Evolutionary conservation across 2,329 filamentous ascomycete species (phyloP), one percentile per base, ranked within the genome.

Genomic region (Phaeosphaeriaceae sp.): DNA sequence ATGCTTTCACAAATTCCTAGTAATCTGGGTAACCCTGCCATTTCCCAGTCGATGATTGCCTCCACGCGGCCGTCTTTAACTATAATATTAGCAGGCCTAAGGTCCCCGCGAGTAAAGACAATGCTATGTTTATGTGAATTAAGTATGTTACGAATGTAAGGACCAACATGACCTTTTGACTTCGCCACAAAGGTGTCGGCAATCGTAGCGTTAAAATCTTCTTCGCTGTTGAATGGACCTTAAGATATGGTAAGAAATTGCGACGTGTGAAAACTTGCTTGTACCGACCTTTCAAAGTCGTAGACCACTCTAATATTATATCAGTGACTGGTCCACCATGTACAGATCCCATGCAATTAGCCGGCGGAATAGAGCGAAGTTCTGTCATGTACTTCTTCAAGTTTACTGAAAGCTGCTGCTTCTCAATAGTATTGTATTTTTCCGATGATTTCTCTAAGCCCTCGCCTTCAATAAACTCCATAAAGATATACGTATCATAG

Each of bases 101-200:
- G 44, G 34, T 64, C 61, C 3, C 57, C 61, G 50, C 64, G 62
- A 18, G 61, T 63, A 38, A 66, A 74, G 21, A 61, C 50, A 16
- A 64, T 65, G 34, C 18, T 42, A 45, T 64, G 52, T 42, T 53
- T 53, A 40, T 58, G 52, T 42, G 44, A 15, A 44, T 56, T 33
- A 20, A 60, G 0, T 50, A 60, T 55, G 46, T 54, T 44, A 37
- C 53, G 51, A 3, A 52, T 47, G 30, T 55, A 60, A n/a, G 56
- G 38, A 28, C 53, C 48, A 48, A 48, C 12, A 23, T 55, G 46
- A 43, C 29, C 9, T 53, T 61, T 57, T 40, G 53, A 60, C 36
- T 54, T 58, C 1, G 50, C 32, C 11, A 60, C 11, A 46, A 47
- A 57, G 16, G 53, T 52, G 8, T 54, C 46, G 9, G 15, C 45